A percentile compares a stretch with the other conserved stretches of the same genome.
phyloP scores from a whole-genome alignment of 305 asterid species.

The Withania somnifera region DNA sequence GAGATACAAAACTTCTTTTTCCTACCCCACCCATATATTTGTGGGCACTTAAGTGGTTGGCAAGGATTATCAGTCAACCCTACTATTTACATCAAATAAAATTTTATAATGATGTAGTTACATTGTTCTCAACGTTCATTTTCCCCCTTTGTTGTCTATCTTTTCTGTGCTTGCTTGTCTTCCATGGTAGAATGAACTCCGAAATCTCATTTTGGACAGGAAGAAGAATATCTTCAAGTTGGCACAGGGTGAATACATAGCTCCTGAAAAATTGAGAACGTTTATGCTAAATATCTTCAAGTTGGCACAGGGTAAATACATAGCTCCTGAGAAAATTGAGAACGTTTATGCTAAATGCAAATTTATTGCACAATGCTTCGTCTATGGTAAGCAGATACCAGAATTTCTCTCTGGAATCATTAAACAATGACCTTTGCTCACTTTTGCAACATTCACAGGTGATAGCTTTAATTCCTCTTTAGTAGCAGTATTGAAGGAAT shows the following conservation, averaged over 20 bases:
- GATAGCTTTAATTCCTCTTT: conserved; percentile 86
- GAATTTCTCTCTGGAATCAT: not conserved
- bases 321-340: conserved; percentile 97
- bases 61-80: not conserved
- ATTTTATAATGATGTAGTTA: not conserved
- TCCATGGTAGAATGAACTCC: not conserved
- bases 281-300: conserved; percentile 89
- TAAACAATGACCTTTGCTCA: conserved; percentile 19
- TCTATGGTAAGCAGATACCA: conserved; percentile 52
- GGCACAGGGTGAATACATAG: conserved; percentile 98
- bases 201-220: conserved; percentile 36
- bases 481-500: conserved; percentile 73
- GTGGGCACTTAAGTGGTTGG: not conserved
- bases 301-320: conserved; percentile 97
- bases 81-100: not conserved
- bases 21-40: not conserved
- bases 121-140: not conserved
- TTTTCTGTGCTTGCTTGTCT: not conserved
- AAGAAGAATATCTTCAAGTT: conserved; percentile 91
- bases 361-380: conserved; percentile 81
- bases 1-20: not conserved
- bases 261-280: conserved; percentile 97
- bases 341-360: conserved; percentile 92
- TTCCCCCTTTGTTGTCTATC: not conserved
- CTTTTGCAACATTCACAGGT: conserved; percentile 32